Base-by-base conservation (phyloP, 2,329 filamentous ascomycete species). In the Verticillium tricorpus region DNA sequence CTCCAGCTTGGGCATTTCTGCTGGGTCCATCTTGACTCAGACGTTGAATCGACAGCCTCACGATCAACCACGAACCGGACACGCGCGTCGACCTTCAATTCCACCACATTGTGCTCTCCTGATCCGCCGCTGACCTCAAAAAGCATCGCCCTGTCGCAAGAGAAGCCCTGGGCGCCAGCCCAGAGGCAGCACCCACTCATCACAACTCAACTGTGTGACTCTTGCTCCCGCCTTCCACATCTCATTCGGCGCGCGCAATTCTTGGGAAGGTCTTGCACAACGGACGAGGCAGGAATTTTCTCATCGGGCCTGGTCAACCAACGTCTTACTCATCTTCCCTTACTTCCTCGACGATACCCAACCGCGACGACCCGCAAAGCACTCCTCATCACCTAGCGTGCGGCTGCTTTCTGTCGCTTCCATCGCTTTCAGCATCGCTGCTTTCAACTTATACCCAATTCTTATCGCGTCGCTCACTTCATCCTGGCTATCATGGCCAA, bases 401-500 rank as follows among this genome's bases (percentile, higher is more conserved):
- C 45, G 56, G 34, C 52, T 56, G 35, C 35, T 15, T 37, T 56
- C 32, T 35, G 32, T 54, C 40, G n/a, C 28, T 9, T 52, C 19
- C 8, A 5, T 25, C n/a, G 45, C 35, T 34, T 58, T 52, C 37
- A 50, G 28, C 39, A 39, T 37, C 14, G 52, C 35, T 57, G 39
- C 8, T 39, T 12, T 14, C 15, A 28, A 25, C 35, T 35, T n/a
- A 32, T 25, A 32, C 58, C 40, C 45, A 52, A 50, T 32, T 25
- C 32, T 58, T 39, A 35, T 37, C 56, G 15, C 35, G 25, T 40
- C 55, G 45, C 61, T 57, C 58, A 17, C 31, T 52, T 56, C 45
- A n/a, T 25, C 7, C 17, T 22, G 28, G 31, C 17, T n/a, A 39
- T 28, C 31, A 66, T 66, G 64, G 56, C 57, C 57, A 59, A 65